These are phyloP conservation scores for Collybia nuda DNA, from an alignment of 768 basidiomycete genomes.

Conservation along the genomic window DNA sequence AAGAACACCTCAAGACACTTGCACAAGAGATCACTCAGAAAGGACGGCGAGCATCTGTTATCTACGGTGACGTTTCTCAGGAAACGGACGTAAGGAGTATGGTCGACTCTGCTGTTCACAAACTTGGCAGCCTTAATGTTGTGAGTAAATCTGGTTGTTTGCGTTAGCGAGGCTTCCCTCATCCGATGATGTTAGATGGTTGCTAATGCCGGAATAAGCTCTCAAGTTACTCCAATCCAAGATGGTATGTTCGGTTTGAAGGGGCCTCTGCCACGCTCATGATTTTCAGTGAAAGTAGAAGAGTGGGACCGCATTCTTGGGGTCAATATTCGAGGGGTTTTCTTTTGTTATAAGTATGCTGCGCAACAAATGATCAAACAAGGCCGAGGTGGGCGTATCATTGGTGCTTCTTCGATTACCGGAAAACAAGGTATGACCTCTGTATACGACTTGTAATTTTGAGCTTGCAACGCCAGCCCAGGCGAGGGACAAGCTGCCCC, in stretches of 20 bases:
- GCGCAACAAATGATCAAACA: slow-evolving; percentile 59
- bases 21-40: not conserved
- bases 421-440: slow-evolving; percentile 24
- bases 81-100: not conserved
- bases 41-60: not conserved
- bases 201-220: slow-evolving; percentile 30
- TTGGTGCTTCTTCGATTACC: slow-evolving; percentile 38
- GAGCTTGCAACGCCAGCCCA: not conserved
- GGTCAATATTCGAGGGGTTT: slow-evolving; percentile 57
- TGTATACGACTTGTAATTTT: not conserved
- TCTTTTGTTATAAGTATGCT: slow-evolving; percentile 65
- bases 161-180: too few relatives aligned
- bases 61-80: not conserved
- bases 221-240: not conserved
- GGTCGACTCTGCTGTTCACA: not conserved
- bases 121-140: slow-evolving; percentile 27
- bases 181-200: slow-evolving; percentile 22
- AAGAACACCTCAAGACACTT: not conserved
- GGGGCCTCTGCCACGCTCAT: not conserved
- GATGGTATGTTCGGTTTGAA: not conserved
- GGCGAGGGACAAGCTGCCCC: not conserved
- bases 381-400: slow-evolving; percentile 52
- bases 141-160: slow-evolving; percentile 14
- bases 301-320: slow-evolving; percentile 41
- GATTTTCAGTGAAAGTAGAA: slow-evolving; percentile 26